These are phyloP conservation scores for Phytophthora melonis DNA, from an alignment of 352 stramenopile genomes.

Conservation along the genomic window DNA sequence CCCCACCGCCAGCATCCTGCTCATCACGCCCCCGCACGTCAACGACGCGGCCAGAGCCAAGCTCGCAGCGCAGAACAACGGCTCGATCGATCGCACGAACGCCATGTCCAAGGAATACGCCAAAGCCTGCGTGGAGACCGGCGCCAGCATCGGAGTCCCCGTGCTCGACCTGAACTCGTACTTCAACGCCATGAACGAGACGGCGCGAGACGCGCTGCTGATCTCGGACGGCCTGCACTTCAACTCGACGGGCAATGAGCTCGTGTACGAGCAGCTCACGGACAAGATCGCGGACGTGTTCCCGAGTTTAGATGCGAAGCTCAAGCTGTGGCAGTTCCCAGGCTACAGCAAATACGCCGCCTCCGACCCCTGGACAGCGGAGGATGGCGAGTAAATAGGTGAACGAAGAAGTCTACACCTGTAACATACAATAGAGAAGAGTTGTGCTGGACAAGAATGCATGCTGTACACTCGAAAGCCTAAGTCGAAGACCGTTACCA, in stretches of 20 bases:
- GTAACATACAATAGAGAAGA: neutral
- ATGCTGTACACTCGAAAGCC: too few species aligned
- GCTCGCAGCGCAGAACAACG: conserved; percentile 34
- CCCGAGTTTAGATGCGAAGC: conserved; percentile 6
- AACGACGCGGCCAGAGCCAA: conserved; percentile 27
- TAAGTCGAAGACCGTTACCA: neutral
- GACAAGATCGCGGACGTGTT: conserved; percentile 37
- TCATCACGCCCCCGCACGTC: conserved; percentile 47
- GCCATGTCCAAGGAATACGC: conserved; percentile 46
- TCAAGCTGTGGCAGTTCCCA: conserved; percentile 28
- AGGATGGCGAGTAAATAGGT: conserved; percentile 1
- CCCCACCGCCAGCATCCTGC: conserved; percentile 42
- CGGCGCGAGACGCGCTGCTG: conserved; percentile 39
- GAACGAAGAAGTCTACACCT: neutral
- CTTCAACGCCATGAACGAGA: conserved; percentile 52
- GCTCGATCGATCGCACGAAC: conserved; percentile 34
- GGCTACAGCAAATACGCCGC: conserved; percentile 2
- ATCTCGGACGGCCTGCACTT: conserved; percentile 61
- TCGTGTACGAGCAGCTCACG: conserved; percentile 46
- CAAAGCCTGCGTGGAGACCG: conserved; percentile 45
- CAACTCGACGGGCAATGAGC: conserved; percentile 47
- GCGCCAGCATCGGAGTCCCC: conserved; percentile 24
- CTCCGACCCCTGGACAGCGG: conserved; percentile 21
- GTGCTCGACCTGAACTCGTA: conserved; percentile 57
- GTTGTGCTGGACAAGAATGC: too few species aligned